These are phyloP conservation scores for Diutina scorzettiae DNA, from an alignment of 1,139 yeast genomes.

Conservation along the genomic window DNA sequence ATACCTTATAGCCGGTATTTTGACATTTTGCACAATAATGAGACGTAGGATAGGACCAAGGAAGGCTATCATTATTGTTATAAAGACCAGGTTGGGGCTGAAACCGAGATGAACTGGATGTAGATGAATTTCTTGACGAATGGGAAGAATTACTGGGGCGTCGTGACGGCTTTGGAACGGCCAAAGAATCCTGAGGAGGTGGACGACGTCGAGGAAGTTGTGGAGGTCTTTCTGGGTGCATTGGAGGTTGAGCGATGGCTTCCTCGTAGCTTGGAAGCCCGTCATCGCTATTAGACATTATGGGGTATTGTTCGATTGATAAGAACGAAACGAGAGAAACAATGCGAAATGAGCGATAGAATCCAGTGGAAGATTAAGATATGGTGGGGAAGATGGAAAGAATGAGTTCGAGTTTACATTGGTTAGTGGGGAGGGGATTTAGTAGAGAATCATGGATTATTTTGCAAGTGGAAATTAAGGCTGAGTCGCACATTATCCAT, in stretches of 20 bases:
- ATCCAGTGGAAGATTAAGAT: too few relatives aligned
- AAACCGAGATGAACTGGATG: neutral
- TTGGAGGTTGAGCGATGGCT: conserved; percentile 10
- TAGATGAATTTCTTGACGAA: neutral
- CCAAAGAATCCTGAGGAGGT: too few relatives aligned
- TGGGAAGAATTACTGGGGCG: neutral
- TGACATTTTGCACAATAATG: conserved; percentile 27
- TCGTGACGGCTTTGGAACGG: conserved; percentile 3
- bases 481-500: too few relatives aligned
- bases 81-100: conserved; percentile 9
- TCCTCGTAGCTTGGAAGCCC: conserved; percentile 14
- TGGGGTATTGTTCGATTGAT: too few relatives aligned
- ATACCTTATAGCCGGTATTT: conserved; percentile 27
- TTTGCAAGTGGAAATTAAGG: too few relatives aligned
- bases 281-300: too few relatives aligned
- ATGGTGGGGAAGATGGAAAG: too few relatives aligned
- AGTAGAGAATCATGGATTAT: too few relatives aligned
- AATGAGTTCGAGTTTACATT: too few relatives aligned
- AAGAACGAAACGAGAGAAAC: too few relatives aligned
- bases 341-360: too few relatives aligned
- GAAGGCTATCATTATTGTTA: conserved; percentile 24
- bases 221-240: conserved; percentile 6
- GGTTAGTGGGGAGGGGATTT: too few relatives aligned
- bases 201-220: conserved; percentile 3
- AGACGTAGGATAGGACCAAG: conserved; percentile 39